Evolutionary conservation across 768 basidiomycete species (phyloP).

Genomic region (Mycena pura): DNA sequence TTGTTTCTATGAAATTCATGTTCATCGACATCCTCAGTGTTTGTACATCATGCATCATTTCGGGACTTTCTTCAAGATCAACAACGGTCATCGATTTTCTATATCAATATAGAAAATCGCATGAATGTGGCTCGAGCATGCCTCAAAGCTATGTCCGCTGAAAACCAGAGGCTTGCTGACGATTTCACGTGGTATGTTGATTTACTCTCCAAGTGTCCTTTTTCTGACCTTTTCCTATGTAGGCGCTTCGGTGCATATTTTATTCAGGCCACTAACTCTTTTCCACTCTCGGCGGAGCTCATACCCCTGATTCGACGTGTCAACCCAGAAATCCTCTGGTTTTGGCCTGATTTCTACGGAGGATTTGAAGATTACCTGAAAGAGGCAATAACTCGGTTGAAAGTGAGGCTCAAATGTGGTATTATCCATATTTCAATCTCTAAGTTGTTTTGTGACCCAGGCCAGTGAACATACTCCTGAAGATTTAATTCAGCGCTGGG

Average conservation of each 20-base stretch:
- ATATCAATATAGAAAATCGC: background rate
- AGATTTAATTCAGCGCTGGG: conserved; percentile 5
- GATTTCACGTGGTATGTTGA: background rate
- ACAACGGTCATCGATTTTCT: background rate
- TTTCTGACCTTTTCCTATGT: background rate
- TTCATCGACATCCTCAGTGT: no score
- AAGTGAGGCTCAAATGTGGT: background rate
- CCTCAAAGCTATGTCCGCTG: background rate
- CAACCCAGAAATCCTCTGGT: background rate
- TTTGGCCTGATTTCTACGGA: background rate
- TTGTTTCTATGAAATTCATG: no score
- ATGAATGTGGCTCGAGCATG: background rate
- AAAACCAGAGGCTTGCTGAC: background rate
- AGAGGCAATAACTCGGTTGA: background rate
- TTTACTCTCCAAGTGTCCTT: background rate
- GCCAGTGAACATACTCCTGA: background rate
- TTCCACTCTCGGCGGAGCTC: background rate
- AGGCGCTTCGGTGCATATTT: background rate
- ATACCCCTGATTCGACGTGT: background rate
- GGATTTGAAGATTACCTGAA: background rate
- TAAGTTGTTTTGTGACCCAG: background rate
- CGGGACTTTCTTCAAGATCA: background rate
- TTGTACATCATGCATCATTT: background rate
- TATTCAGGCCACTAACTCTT: background rate
- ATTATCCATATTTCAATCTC: background rate